A percentile compares a stretch with the other conserved stretches of the same genome.
Evolutionary conservation across 1,139 yeast species (phyloP).

Genomic region (Zygosaccharomyces sapae): DNA sequence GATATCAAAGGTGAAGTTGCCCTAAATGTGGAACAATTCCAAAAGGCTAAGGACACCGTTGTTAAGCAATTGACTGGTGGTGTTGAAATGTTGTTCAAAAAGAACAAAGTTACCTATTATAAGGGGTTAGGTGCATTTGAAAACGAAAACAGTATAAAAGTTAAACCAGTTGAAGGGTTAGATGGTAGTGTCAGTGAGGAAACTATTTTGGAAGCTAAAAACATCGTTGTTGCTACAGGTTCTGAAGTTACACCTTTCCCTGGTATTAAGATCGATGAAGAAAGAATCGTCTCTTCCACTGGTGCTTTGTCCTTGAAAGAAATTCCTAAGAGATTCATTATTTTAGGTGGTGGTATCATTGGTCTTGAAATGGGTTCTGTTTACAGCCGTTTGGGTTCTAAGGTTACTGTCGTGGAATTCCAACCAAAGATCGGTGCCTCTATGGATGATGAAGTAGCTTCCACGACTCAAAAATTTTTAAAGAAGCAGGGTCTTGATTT

Average conservation of each 20-base stretch:
- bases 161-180: conserved; percentile 82
- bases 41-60: conserved; percentile 87
- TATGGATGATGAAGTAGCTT: conserved; percentile 95
- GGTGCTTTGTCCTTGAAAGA: conserved; percentile 84
- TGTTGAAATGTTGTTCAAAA: conserved; percentile 89
- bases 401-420: conserved; percentile 93
- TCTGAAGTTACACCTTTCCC: conserved; percentile 99
- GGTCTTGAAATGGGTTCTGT: conserved; percentile 99
- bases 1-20: conserved; percentile 69
- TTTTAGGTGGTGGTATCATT: conserved; percentile 99
- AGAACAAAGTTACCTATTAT: conserved; percentile 89
- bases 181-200: conserved; percentile 50
- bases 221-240: conserved; percentile 95
- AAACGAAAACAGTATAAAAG: conserved; percentile 72
- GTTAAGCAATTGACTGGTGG: conserved; percentile 90
- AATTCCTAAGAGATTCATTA: conserved; percentile 84
- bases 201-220: conserved; percentile 64
- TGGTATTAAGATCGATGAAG: conserved; percentile 94
- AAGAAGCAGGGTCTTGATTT: conserved; percentile 93
- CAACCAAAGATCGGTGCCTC: conserved; percentile 89
- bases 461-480: conserved; percentile 80
- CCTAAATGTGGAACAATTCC: conserved; percentile 73
- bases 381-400: conserved; percentile 90
- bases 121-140: conserved; percentile 90
- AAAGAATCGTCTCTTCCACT: conserved; percentile 93